Conservation (phyloP, 2,329 filamentous ascomycete species). For the Lizonia empirigonia region DNA sequence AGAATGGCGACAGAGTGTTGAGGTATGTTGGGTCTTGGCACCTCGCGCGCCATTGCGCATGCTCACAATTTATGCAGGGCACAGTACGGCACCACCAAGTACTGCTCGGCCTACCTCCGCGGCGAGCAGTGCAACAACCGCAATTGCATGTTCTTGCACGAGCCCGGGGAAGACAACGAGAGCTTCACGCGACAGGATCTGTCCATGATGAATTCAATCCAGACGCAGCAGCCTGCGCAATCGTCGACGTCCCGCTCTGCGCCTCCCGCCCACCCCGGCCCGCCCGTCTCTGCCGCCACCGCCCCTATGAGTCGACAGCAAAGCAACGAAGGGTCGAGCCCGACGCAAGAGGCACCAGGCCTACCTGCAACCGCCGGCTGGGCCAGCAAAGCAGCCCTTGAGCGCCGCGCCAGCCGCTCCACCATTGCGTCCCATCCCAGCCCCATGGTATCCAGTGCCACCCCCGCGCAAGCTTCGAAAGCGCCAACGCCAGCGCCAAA, state of each 20-base stretch:
- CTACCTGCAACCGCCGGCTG: conserved; percentile 92
- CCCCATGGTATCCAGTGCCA: conserved; percentile 66
- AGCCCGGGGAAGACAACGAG: conserved; percentile 96
- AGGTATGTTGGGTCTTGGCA: conserved; percentile 59
- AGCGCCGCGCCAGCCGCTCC: conserved; percentile 76
- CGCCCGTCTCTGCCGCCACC: conserved; percentile 54
- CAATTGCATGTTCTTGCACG: conserved; percentile 97
- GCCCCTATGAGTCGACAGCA: conserved; percentile 70
- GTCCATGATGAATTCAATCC: conserved; percentile 90
- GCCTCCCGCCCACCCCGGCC: conserved; percentile 56
- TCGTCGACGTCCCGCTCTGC: conserved; percentile 58
- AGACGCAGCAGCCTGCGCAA: conserved; percentile 73
- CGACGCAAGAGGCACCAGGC: conserved; percentile 74
- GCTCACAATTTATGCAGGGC: conserved; percentile 54
- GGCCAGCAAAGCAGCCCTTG: conserved; percentile 75
- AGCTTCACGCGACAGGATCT: conserved; percentile 94
- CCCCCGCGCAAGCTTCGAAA: conserved; percentile 45
- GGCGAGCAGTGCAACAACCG: conserved; percentile 94
- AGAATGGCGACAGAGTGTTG: conserved; percentile 84
- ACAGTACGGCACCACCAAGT: conserved; percentile 91
- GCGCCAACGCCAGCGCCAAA: conserved; percentile 24
- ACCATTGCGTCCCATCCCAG: conserved; percentile 83
- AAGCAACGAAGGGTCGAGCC: conserved; percentile 75
- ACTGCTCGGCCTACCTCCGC: conserved; percentile 94
- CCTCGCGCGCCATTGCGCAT: conserved; percentile 4